Evolutionary conservation across 192 early-diverging fungal species (phyloP).

Genomic region (Linderina pennispora): DNA sequence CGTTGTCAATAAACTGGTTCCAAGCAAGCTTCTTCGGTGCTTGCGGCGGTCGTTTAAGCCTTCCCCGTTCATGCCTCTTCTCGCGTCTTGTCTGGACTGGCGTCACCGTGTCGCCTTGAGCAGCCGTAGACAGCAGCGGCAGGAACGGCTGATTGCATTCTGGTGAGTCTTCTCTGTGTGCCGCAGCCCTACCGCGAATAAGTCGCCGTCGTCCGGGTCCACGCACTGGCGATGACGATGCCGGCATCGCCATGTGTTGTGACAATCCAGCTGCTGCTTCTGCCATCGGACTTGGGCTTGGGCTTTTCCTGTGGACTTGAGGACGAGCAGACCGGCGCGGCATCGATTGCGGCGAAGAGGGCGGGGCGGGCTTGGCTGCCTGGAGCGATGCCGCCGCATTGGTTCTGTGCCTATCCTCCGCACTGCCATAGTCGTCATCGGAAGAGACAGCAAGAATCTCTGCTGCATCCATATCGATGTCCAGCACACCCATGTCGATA

Average conservation of each 20-base stretch:
- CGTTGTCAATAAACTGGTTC: conserved; percentile 32
- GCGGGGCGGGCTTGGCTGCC: no score
- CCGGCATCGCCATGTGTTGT: not conserved
- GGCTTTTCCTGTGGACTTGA: no score
- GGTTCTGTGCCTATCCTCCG: no score
- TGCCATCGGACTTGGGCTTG: no score
- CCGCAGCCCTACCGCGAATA: not conserved
- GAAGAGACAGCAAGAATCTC: conserved; percentile 28
- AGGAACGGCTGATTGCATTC: no score
- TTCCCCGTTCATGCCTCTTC: not conserved
- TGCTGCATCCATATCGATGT: conserved; percentile 16
- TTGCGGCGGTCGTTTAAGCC: conserved; percentile 5
- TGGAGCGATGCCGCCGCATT: no score
- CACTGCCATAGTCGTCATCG: conserved; percentile 7
- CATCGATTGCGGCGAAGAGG: no score
- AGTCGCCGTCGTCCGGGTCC: not conserved
- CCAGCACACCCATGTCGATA: conserved; percentile 3
- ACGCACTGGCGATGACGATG: conserved; percentile 4
- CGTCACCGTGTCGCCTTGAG: not conserved
- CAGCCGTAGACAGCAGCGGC: no score
- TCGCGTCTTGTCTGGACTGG: not conserved
- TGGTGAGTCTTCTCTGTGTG: not conserved
- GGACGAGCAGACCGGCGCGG: no score
- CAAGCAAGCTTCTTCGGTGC: not conserved
- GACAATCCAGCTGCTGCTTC: no score